phyloP scores from a whole-genome alignment of 1,284 basidiomycete species.

The Cystobasidium sp. region DNA sequence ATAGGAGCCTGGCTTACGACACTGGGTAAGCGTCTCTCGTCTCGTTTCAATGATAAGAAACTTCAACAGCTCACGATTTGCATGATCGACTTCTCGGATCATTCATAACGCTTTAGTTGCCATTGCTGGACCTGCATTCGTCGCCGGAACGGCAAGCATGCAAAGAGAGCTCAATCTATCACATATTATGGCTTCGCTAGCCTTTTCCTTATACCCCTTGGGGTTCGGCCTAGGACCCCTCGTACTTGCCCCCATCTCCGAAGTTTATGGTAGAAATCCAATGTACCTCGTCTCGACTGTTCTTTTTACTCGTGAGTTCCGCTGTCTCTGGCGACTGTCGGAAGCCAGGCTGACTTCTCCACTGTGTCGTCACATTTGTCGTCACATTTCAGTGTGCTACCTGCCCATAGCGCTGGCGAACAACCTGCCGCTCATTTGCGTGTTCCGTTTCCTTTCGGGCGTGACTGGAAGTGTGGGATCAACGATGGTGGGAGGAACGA shows the following conservation, averaged over 20 bases:
- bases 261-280: conserved; percentile 65
- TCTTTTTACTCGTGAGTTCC: conserved; percentile 37
- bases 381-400: conserved; percentile 47
- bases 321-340: not conserved
- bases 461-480: conserved; percentile 54
- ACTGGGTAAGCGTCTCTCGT: conserved; percentile 8
- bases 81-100: conserved; percentile 11
- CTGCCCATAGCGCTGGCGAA: conserved; percentile 54
- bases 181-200: conserved; percentile 33
- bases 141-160: conserved; percentile 17
- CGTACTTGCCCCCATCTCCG: conserved; percentile 41
- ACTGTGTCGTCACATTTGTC: not conserved
- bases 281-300: conserved; percentile 64
- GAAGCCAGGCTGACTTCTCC: not conserved
- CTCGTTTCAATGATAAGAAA: not conserved
- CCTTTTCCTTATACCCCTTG: conserved; percentile 34
- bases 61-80: not conserved
- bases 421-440: conserved; percentile 52
- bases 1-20: conserved; percentile 33
- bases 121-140: conserved; percentile 38
- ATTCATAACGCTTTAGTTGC: conserved; percentile 19
- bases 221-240: conserved; percentile 43
- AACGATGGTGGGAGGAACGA: conserved; percentile 54
- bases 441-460: conserved; percentile 53
- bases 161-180: conserved; percentile 32